phyloP scores from a whole-genome alignment of 202 grass and related monocot species.

The Schoenoplectus tabernaemontani region DNA sequence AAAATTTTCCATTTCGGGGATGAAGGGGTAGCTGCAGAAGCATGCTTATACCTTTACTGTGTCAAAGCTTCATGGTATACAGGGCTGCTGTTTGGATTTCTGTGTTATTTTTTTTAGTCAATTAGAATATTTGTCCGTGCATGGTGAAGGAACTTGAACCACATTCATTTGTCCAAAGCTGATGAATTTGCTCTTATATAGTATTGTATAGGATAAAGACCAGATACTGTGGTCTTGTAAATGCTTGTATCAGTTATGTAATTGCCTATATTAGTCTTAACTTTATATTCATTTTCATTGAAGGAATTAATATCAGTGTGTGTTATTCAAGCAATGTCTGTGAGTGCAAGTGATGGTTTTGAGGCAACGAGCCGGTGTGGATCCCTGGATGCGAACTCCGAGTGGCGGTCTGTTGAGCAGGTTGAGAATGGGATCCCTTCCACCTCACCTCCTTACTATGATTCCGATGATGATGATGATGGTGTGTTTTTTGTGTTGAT shows the following conservation, averaged over 20 bases:
- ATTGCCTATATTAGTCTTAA: neutral
- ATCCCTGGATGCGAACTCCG: slow-evolving; percentile 37
- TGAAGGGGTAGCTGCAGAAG: neutral
- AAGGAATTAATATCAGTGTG: slow-evolving; percentile 10
- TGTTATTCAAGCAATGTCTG: slow-evolving; percentile 27
- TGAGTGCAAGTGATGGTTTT: slow-evolving; percentile 36
- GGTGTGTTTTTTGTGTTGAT: slow-evolving; percentile 25
- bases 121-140: neutral
- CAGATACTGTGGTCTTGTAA: neutral
- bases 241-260: neutral
- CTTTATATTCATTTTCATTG: neutral
- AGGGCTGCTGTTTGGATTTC: neutral
- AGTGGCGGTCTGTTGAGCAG: slow-evolving; percentile 47
- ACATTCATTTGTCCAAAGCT: neutral
- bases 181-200: neutral
- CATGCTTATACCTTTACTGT: neutral
- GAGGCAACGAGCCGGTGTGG: slow-evolving; percentile 19
- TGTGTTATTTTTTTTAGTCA: neutral
- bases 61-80: neutral
- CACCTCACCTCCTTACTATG: slow-evolving; percentile 67
- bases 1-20: neutral
- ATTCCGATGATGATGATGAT: slow-evolving; percentile 53
- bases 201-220: neutral
- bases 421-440: slow-evolving; percentile 61
- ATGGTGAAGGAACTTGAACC: neutral